A percentile compares a stretch with the other conserved stretches of the same genome.
These are phyloP conservation scores for Stevia rebaudiana DNA, from an alignment of 140 eudicot genomes.

Conservation along the genomic window DNA sequence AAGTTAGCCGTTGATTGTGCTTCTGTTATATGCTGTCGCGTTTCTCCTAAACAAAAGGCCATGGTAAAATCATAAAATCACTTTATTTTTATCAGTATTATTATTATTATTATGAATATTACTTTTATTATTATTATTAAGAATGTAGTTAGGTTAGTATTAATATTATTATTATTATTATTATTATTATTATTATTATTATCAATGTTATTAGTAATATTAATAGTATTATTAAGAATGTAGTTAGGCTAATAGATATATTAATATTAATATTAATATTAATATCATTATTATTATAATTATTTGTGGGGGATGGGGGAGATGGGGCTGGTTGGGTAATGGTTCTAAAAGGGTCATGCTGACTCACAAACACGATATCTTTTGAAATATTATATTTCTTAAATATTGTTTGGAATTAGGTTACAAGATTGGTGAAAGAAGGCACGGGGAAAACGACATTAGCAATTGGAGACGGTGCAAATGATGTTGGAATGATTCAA, in stretches of 20 bases:
- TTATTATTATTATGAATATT: too few species aligned
- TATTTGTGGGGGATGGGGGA: neutral
- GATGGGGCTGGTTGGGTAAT: neutral
- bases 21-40: constrained; percentile 97
- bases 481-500: constrained; percentile 99
- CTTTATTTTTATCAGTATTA: too few species aligned
- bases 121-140: too few species aligned
- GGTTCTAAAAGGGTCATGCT: neutral
- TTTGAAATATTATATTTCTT: neutral
- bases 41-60: constrained; percentile 94
- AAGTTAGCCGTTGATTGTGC: constrained; percentile 80
- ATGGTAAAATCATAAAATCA: constrained; percentile 51
- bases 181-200: too few species aligned
- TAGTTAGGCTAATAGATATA: too few species aligned
- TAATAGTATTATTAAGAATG: too few species aligned
- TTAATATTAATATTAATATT: too few species aligned
- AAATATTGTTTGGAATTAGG: constrained; percentile 41
- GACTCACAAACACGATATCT: neutral
- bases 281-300: too few species aligned
- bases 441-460: constrained; percentile 93
- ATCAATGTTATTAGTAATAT: too few species aligned
- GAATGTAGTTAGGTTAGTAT: too few species aligned
- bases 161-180: too few species aligned
- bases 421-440: constrained; percentile 87
- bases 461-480: constrained; percentile 99